These are phyloP conservation scores for Tetrahymena borealis DNA, from an alignment of 73 alveolate genomes.

Conservation along the genomic window DNA sequence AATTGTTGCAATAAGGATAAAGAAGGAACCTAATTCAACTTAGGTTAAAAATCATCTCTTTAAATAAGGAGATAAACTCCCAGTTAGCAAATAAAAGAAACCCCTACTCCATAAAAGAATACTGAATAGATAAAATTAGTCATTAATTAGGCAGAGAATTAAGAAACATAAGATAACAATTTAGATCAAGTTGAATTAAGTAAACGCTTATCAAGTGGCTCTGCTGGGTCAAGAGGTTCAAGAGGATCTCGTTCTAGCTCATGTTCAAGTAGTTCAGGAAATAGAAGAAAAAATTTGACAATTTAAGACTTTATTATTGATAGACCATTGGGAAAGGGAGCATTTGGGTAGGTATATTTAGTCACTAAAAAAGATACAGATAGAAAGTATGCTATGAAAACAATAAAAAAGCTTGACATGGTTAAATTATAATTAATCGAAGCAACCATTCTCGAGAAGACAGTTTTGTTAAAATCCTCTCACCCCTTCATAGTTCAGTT, in stretches of 20 bases:
- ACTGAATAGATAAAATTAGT: neutral
- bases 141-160: neutral
- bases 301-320: neutral
- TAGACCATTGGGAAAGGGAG: constrained; percentile 77
- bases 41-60: neutral
- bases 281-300: neutral
- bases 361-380: constrained; percentile 52
- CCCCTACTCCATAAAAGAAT: neutral
- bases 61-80: neutral
- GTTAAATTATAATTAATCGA: neutral
- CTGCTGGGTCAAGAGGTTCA: neutral
- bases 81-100: neutral
- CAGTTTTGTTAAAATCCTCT: constrained; percentile 2
- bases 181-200: neutral
- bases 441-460: neutral
- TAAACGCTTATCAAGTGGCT: neutral
- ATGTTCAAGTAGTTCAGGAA: neutral
- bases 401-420: neutral
- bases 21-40: neutral
- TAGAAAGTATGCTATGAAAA: constrained; percentile 29
- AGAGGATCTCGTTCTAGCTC: neutral
- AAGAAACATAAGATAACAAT: neutral
- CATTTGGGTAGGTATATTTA: constrained; percentile 87
- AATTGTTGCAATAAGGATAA: neutral
- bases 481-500: constrained; percentile 35